Conservation (phyloP, 371 early-diverging fungal genomes). For the Nematocida displodere region DNA sequence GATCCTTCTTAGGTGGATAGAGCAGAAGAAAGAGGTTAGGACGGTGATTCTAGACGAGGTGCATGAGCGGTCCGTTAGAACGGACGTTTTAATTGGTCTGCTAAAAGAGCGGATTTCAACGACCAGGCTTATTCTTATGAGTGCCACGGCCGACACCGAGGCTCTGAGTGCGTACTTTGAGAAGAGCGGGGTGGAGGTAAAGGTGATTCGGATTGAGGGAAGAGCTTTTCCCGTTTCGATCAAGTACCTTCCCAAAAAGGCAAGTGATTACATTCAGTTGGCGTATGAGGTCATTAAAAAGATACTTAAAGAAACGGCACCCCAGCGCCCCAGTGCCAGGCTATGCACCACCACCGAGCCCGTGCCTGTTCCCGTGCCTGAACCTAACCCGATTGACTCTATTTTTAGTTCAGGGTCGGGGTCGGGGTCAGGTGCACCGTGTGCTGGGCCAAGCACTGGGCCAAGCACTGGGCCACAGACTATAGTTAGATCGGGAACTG, state of each 20-base stretch:
- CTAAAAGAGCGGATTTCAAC: constrained; percentile 17
- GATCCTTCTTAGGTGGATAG: constrained; percentile 55
- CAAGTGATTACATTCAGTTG: constrained; percentile 88
- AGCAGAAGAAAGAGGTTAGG: constrained; percentile 18
- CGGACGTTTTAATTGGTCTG: constrained; percentile 58
- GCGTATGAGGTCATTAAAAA: constrained; percentile 84
- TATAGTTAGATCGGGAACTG: constrained; percentile 54
- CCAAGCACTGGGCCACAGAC: constrained; percentile 66
- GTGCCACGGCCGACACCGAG: constrained; percentile 64
- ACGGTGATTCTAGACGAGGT: constrained; percentile 65
- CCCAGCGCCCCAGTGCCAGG: not conserved
- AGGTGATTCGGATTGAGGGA: constrained; percentile 52
- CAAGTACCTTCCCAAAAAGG: constrained; percentile 84
- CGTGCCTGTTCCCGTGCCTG: too few species aligned
- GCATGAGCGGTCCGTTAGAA: constrained; percentile 63
- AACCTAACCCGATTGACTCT: not conserved
- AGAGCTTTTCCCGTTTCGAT: constrained; percentile 78
- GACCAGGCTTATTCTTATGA: constrained; percentile 65
- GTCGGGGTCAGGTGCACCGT: constrained; percentile 84
- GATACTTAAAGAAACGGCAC: constrained; percentile 66
- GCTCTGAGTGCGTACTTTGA: constrained; percentile 57
- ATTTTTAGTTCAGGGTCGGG: not conserved
- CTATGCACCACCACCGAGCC: constrained; percentile 63
- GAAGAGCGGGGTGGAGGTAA: constrained; percentile 22
- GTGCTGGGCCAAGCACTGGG: constrained; percentile 73